Evolutionary conservation across 2,329 filamentous ascomycete species (phyloP).

Genomic region (Scedosporium apiospermum): DNA sequence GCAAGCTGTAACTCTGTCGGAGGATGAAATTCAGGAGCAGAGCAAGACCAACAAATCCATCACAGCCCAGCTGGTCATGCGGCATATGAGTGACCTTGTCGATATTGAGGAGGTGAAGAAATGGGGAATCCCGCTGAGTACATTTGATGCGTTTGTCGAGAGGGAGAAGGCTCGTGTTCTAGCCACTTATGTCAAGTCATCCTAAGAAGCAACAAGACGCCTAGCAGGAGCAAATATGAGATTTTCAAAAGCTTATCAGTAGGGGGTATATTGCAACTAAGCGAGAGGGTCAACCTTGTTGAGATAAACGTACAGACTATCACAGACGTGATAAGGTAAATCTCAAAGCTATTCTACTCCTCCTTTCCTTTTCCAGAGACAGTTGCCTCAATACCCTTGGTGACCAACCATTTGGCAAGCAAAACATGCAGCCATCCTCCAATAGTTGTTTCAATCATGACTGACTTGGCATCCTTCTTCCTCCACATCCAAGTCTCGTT

Average conservation of each 20-base stretch:
- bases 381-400: slow-evolving; percentile 13
- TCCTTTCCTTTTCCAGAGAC: not conserved
- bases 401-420: slow-evolving; percentile 18
- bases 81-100: slow-evolving; percentile 23
- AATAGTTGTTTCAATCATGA: slow-evolving; percentile 18
- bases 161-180: slow-evolving; percentile 24
- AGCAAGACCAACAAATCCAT: slow-evolving; percentile 27
- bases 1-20: slow-evolving; percentile 25
- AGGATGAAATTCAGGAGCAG: slow-evolving; percentile 26
- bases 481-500: slow-evolving; percentile 32
- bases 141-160: slow-evolving; percentile 31
- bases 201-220: not conserved
- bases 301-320: not conserved
- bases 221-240: no score
- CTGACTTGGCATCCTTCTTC: slow-evolving; percentile 15
- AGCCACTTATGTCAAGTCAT: slow-evolving; percentile 17
- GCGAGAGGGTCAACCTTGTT: not conserved
- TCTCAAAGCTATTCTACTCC: not conserved
- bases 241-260: not conserved
- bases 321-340: not conserved
- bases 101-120: slow-evolving; percentile 23
- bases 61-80: slow-evolving; percentile 24
- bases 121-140: slow-evolving; percentile 31
- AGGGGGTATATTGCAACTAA: not conserved
- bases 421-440: slow-evolving; percentile 21